A percentile compares a stretch with the other conserved stretches of the same genome.
Conservation (phyloP, 1,284 basidiomycete species). For the Neolentinus lepideus region DNA sequence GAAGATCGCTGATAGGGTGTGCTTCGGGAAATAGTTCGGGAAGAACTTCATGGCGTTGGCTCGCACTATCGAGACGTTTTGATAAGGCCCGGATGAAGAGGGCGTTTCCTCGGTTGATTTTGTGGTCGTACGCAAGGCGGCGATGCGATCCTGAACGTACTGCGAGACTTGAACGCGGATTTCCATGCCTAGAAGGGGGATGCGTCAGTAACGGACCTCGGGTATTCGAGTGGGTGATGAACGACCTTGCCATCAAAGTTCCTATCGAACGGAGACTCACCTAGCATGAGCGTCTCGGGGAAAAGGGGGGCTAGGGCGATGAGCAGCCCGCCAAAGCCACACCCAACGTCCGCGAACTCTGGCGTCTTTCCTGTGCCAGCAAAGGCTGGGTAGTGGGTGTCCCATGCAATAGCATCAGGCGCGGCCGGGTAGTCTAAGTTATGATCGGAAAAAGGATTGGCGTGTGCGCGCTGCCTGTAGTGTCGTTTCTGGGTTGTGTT, state of each 20-base stretch:
- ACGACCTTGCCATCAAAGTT: background rate
- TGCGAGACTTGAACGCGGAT: slow-evolving; percentile 96
- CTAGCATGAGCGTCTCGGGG: slow-evolving; percentile 91
- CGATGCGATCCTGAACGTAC: slow-evolving; percentile 93
- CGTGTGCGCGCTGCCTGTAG: slow-evolving; percentile 96
- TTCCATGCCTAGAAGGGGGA: slow-evolving; percentile 72
- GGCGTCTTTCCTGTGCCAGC: slow-evolving; percentile 54
- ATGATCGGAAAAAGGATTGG: slow-evolving; percentile 98
- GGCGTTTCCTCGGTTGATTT: slow-evolving; percentile 20
- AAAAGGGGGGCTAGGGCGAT: slow-evolving; percentile 88
- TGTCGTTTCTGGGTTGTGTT: slow-evolving; percentile 73
- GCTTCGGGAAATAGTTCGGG: slow-evolving; percentile 92
- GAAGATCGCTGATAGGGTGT: slow-evolving; percentile 89
- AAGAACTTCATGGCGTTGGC: slow-evolving; percentile 99
- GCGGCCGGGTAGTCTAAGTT: slow-evolving; percentile 84
- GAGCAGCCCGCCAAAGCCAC: slow-evolving; percentile 94
- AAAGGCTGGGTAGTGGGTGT: slow-evolving; percentile 77
- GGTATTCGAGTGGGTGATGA: background rate
- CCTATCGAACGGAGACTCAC: slow-evolving; percentile 38
- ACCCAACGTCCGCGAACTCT: slow-evolving; percentile 96
- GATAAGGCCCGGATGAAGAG: slow-evolving; percentile 47
- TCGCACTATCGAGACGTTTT: slow-evolving; percentile 92
- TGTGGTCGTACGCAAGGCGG: slow-evolving; percentile 68
- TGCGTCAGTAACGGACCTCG: slow-evolving; percentile 1
- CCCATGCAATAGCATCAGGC: slow-evolving; percentile 82